Evolutionary conservation across 345 rosid species (phyloP), one percentile per base, ranked within the genome.

Genomic region (Gossypium herbaceum): DNA sequence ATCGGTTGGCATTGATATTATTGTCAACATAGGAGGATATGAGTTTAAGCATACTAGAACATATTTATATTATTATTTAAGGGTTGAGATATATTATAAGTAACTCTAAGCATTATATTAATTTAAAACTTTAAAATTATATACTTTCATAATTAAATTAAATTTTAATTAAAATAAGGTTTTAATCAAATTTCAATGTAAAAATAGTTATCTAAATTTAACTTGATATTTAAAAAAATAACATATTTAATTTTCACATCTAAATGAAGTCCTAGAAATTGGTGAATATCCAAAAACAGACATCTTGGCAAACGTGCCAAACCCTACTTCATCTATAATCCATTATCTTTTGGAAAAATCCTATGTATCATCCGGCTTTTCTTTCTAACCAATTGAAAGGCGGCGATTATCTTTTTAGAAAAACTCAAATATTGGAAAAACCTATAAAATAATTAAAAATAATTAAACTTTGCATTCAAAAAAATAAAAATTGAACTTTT

Each of bases 221-320:
- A 29, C 34, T 29, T 29, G 5, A 29, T 5, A 29, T 29, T 2
- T 29, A 3, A 27, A 27, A 29, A 29, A 0, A 27, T 27, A 27
- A 29, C 9, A 25, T 59, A 24, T 60, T 44, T 43, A 4, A 44
- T 44, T 44, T 65, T 20, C 47, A 9, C 12, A 12, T 47, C 2
- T 1, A 22, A 68, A 24, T 47, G 22, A 24, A 12, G 12, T 39
- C 48, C 61, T 51, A 70, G 47, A n/a, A 70, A 34, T 52, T 15
- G 27, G n/a, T 70, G 61, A 71, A 27, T 9, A 9, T 25, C 43
- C n/a, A 2, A 25, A 27, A 48, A 3, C 8, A 13, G 22, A 2
- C 22, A 15, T 56, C 27, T 73, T 17, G 47, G 11, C n/a, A 60
- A 44, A 6, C 75, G 68, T 45, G 75, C 76, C 76, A 50, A 22